Conservation (phyloP, 2,329 filamentous ascomycete genomes). For the Botrytis byssoidea region DNA sequence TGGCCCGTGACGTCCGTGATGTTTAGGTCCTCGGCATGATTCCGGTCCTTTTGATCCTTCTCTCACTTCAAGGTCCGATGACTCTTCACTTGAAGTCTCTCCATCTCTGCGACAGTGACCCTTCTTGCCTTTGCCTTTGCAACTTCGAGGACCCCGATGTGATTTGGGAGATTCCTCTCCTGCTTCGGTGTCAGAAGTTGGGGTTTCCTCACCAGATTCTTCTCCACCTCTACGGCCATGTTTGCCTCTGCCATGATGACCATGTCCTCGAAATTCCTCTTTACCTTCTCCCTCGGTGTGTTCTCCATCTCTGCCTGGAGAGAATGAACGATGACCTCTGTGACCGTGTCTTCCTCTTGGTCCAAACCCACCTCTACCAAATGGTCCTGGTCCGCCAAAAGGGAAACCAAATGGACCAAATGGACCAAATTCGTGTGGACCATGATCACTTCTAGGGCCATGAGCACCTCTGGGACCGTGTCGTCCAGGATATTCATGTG, state of each 20-base stretch:
- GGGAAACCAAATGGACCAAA: conserved; percentile 11
- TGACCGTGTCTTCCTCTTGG: conserved; percentile 26
- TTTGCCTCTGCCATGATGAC: conserved; percentile 35
- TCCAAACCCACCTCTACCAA: conserved; percentile 25
- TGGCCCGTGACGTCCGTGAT: conserved; percentile 25
- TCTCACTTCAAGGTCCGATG: conserved; percentile 20
- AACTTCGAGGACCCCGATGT: conserved; percentile 2
- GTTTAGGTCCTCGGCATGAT: conserved; percentile 21
- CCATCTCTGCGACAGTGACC: not conserved
- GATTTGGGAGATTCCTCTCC: conserved; percentile 11
- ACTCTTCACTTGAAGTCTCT: conserved; percentile 5
- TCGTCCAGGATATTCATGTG: conserved; percentile 21
- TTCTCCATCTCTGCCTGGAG: conserved; percentile 30
- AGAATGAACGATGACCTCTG: conserved; percentile 28
- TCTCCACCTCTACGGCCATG: conserved; percentile 11
- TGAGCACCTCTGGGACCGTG: conserved; percentile 22
- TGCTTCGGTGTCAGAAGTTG: conserved; percentile 16
- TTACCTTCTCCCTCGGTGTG: conserved; percentile 20
- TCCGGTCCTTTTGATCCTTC: conserved; percentile 18
- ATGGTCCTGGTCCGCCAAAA: conserved; percentile 17
- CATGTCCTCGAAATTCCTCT: conserved; percentile 38
- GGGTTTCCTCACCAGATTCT: conserved; percentile 20
- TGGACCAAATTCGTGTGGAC: not conserved
- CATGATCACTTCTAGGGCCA: conserved; percentile 2
- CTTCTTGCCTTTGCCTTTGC: not conserved